phyloP scores from a whole-genome alignment of 176 grass and related monocot genomes.

The Secale cereale region DNA sequence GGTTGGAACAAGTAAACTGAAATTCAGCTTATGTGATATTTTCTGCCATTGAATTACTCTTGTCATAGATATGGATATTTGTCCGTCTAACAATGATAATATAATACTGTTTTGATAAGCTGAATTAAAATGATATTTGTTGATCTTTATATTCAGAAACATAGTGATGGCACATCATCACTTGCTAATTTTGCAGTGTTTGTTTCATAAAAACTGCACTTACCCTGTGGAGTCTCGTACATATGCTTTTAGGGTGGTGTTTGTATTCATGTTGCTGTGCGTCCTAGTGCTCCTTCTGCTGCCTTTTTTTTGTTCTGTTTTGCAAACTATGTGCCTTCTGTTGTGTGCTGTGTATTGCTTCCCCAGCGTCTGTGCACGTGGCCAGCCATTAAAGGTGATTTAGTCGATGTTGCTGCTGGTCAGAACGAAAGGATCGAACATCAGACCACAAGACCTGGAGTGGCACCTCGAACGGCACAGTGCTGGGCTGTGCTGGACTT shows the following conservation, averaged over 20 bases:
- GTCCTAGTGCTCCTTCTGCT: background rate
- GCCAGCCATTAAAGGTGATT: conserved; percentile 1
- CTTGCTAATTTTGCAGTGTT: background rate
- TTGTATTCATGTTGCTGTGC: background rate
- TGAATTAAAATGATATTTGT: background rate
- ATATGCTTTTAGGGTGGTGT: background rate
- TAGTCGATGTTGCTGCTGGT: background rate
- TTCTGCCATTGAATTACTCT: background rate
- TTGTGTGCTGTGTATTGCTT: background rate
- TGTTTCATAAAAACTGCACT: background rate
- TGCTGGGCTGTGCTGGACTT: no score
- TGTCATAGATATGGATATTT: background rate
- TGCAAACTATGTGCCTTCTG: no score
- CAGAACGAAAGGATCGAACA: background rate
- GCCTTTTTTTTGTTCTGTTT: no score
- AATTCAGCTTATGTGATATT: background rate
- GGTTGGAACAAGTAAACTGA: conserved; percentile 1
- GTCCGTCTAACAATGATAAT: no score
- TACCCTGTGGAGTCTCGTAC: background rate
- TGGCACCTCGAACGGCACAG: background rate
- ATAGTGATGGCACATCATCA: background rate
- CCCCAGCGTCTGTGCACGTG: background rate
- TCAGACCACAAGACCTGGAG: background rate
- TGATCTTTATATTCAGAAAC: no score
- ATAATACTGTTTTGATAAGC: no score